These are phyloP conservation scores for Sclerotinia glacialis DNA, from an alignment of 2,329 filamentous ascomycete genomes.

Conservation along the genomic window DNA sequence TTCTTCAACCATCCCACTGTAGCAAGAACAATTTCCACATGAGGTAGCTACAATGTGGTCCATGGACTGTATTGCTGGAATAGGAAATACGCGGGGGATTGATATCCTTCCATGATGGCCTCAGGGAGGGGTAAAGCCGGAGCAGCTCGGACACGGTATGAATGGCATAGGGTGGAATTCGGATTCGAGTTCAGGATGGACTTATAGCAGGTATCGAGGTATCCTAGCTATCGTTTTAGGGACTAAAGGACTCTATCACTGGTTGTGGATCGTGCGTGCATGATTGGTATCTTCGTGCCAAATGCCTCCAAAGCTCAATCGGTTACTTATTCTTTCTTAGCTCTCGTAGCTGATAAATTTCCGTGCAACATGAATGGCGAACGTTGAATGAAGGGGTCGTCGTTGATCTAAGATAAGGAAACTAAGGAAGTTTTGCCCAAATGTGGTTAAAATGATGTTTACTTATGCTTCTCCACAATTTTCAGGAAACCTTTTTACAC, in stretches of 20 bases:
- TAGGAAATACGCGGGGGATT: conserved; percentile 19
- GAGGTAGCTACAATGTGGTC: conserved; percentile 5
- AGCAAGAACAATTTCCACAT: conserved; percentile 23
- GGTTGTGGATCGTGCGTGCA: background rate
- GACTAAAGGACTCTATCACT: background rate
- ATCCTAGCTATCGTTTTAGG: background rate
- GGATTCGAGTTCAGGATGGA: background rate
- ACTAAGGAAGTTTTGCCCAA: conserved; percentile 26
- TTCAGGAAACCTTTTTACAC: background rate
- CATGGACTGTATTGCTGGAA: conserved; percentile 22
- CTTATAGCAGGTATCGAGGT: background rate
- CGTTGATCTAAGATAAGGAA: conserved; percentile 24
- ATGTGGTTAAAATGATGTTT: conserved; percentile 26
- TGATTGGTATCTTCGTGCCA: background rate
- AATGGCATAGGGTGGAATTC: background rate
- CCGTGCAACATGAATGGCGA: background rate
- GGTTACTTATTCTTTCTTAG: background rate
- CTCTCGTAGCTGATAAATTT: background rate
- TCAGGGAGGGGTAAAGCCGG: background rate
- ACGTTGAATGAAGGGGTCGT: conserved; percentile 11
- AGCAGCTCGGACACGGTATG: background rate
- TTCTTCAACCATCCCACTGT: conserved; percentile 26
- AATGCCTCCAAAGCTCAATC: background rate
- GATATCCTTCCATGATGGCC: background rate
- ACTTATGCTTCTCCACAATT: conserved; percentile 7